Evolutionary conservation across 2,329 filamentous ascomycete genomes (phyloP), one percentile per base, ranked within the genome.

Genomic region (Neonectria faginata): DNA sequence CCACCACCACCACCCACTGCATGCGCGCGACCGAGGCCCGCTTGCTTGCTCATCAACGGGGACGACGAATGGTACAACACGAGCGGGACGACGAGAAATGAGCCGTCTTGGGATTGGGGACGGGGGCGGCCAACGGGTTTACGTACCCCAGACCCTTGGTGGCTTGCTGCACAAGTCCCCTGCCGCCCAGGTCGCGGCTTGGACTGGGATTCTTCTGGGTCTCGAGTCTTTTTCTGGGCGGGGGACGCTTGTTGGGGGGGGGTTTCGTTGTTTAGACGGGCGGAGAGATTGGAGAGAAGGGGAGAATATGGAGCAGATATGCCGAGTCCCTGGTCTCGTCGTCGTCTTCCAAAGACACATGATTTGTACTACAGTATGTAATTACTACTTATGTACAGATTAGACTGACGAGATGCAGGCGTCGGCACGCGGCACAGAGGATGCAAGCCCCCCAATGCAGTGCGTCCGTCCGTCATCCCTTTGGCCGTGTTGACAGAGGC

Each of bases 121-220:
- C 16, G n/a, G 25, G 25, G 25, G 45, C 60, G 14, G 39, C 39
- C 16, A 42, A 20, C n/a, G 39, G 9, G 29, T 20, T 66, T 47
- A 57, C 65, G 58, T 67, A 72, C 71, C 71, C 71, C 67, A 67
- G 70, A 73, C 67, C 64, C 57, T 42, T 42, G 44, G 69, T 69
- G 65, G 65, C 69, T 66, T 66, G 64, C 50, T 60, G 60, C 61
- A 63, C 50, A 59, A 59, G 56, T 66, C 55, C 65, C 69, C 60
- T 64, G 64, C 42, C 33, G 45, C 52, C 68, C 48, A 69, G 60
- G 65, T n/a, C 69, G 58, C 57, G 69, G 67, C 70, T 62, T 70
- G 67, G 59, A 41, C 14, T 51, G 69, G 66, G 67, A 62, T 68
- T 55, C 57, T 29, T 48, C 44, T 41, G 62, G 62, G 52, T 48